Evolutionary conservation across 2,329 filamentous ascomycete genomes (phyloP), one percentile per base, ranked within the genome.

Genomic region (Alternaria alternata): DNA sequence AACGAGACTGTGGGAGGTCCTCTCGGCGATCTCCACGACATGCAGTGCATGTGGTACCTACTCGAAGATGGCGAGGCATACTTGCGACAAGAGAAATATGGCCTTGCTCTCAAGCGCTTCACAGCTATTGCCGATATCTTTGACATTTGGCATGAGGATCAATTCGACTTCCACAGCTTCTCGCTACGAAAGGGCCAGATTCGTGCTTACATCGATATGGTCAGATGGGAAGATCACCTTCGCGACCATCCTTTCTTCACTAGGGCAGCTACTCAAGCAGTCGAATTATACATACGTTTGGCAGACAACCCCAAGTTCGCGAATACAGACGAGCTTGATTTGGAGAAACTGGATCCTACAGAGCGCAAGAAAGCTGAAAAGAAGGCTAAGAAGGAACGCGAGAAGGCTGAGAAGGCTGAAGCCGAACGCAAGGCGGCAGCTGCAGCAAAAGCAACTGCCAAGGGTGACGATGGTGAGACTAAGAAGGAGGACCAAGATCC

Each of bases 151-250:
- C 91, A 96, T 75, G 96, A 99, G 77, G 95, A 99, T 71, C 95
- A 99, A 75, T 97, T 98, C 72, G 95, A 99, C 78, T 99, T 99
- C 83, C 96, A 99, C 84, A 93, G 89, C 77, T 99, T 99, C 80
- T 97, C 93, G 20, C 83, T 99, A n/a, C 86, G 95, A 20, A 99
- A 98, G 80, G 96, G 96, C 14, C 94, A 97, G 84, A 92, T 98
- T 62, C 86, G 94, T 57, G 92, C 95, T 1, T 99, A 99, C 75
- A 84, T 99, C 41, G 94, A 97, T 70, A 97, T 99, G 93, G 85
- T 99, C 47, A 88, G 91, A 69, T 99, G 95, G 96, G 94, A 98
- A 77, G 94, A 99, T 75, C 88, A 89, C 63, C 81, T 98, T 44
- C 89, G 93, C 55, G 91, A 96, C 71, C 95, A 99, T 77, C 95